Percentiles rank a stretch among this genome's conserved stretches.
These are phyloP conservation scores for Phialophora macrospora DNA, from an alignment of 2,329 filamentous ascomycete species.

Conservation along the genomic window DNA sequence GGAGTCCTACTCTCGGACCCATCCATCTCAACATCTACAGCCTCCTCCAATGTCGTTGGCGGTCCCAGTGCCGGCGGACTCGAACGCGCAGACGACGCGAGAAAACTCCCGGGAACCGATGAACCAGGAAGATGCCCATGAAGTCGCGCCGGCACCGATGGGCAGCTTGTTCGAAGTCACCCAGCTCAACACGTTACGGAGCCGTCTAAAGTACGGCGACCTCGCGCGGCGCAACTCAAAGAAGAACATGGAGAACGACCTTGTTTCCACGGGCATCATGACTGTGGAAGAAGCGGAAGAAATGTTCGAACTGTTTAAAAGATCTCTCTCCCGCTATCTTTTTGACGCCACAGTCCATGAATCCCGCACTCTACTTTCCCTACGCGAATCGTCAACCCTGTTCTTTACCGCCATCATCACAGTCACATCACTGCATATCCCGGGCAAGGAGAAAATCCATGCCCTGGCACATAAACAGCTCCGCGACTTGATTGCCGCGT, in stretches of 20 bases:
- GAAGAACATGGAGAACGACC: constrained; percentile 38
- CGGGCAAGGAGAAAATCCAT: constrained; percentile 59
- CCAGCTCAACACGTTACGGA: constrained; percentile 46
- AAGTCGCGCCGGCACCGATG: constrained; percentile 58
- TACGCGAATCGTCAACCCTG: constrained; percentile 61
- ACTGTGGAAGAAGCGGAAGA: constrained; percentile 37
- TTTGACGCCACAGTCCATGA: constrained; percentile 52
- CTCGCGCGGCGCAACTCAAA: constrained; percentile 35
- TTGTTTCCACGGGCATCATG: constrained; percentile 35
- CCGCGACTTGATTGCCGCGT: constrained; percentile 60
- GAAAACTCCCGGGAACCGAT: constrained; percentile 38
- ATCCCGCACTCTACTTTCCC: constrained; percentile 56
- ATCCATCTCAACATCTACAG: constrained; percentile 18
- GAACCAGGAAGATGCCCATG: constrained; percentile 41
- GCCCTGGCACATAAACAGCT: constrained; percentile 63
- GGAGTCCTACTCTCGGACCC: constrained; percentile 31
- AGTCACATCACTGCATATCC: constrained; percentile 64
- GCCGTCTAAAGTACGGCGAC: constrained; percentile 35
- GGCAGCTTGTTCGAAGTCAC: constrained; percentile 61
- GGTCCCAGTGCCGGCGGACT: constrained; percentile 12
- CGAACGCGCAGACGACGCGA: constrained; percentile 36
- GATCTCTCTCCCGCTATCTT: constrained; percentile 38
- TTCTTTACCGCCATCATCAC: constrained; percentile 62
- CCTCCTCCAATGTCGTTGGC: constrained; percentile 5
- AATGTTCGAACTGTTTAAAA: constrained; percentile 37